Evolutionary conservation across 805 yeast genomes (phyloP).

Genomic region (Barnettozyma botsteinii): DNA sequence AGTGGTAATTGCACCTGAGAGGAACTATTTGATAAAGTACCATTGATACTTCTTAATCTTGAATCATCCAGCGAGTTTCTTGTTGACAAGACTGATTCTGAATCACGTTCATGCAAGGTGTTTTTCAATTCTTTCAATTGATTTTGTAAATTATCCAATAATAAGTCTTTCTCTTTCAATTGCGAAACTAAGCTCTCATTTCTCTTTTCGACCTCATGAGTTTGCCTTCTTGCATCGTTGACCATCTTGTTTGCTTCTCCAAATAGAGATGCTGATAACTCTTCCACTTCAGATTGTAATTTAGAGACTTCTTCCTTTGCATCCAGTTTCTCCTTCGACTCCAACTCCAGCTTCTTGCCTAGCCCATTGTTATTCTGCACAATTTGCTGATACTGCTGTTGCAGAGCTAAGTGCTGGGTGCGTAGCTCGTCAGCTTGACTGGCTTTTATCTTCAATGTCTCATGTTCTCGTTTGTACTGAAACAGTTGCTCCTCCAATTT

Average conservation of each 20-base stretch:
- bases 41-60: neutral
- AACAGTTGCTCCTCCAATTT: slow-evolving; percentile 45
- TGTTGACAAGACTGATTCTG: slow-evolving; percentile 12
- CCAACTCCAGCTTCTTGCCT: slow-evolving; percentile 26
- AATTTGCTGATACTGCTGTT: slow-evolving; percentile 30
- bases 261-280: slow-evolving; percentile 67
- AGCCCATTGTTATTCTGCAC: slow-evolving; percentile 29
- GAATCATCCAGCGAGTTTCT: slow-evolving; percentile 13
- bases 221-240: slow-evolving; percentile 65
- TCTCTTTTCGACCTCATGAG: slow-evolving; percentile 52
- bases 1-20: neutral
- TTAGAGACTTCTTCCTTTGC: slow-evolving; percentile 57
- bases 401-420: slow-evolving; percentile 26
- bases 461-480: slow-evolving; percentile 33
- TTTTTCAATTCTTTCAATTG: slow-evolving; percentile 65
- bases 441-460: slow-evolving; percentile 23
- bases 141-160: slow-evolving; percentile 56
- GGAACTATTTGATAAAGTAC: slow-evolving; percentile 1
- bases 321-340: slow-evolving; percentile 33
- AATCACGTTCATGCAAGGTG: slow-evolving; percentile 47
- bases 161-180: slow-evolving; percentile 62
- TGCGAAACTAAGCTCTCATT: slow-evolving; percentile 48
- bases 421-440: slow-evolving; percentile 19
- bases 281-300: slow-evolving; percentile 72
- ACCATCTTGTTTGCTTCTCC: slow-evolving; percentile 86